phyloP scores from a whole-genome alignment of 2,329 filamentous ascomycete species.

The Lachnellula subtilissima region DNA sequence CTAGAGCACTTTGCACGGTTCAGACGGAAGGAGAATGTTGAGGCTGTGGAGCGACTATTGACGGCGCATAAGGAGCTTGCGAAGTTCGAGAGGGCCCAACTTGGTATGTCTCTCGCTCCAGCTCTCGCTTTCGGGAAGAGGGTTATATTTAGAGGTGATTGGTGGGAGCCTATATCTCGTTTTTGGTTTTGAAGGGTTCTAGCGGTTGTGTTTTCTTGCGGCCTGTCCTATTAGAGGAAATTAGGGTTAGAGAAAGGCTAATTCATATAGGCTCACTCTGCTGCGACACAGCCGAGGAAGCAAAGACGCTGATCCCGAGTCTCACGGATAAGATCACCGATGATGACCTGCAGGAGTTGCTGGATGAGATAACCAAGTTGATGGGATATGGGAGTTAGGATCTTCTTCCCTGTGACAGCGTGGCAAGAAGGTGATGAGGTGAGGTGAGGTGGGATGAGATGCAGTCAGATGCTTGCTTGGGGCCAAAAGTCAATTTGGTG shows the following conservation, averaged over 20 bases:
- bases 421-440: not conserved
- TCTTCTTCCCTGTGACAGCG: not conserved
- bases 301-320: slow-evolving; percentile 90
- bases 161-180: not conserved
- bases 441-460: not conserved
- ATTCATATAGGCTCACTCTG: slow-evolving; percentile 71
- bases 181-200: not conserved
- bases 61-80: slow-evolving; percentile 75
- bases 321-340: slow-evolving; percentile 86
- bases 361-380: slow-evolving; percentile 87
- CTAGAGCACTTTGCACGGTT: slow-evolving; percentile 93
- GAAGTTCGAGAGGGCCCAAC: slow-evolving; percentile 88
- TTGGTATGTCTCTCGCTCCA: slow-evolving; percentile 54
- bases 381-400: slow-evolving; percentile 29
- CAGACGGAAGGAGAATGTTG: slow-evolving; percentile 90
- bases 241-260: not conserved
- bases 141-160: not conserved
- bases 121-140: not conserved
- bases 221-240: too few species aligned
- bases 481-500: not conserved
- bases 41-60: slow-evolving; percentile 85
- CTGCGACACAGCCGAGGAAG: slow-evolving; percentile 89
- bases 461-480: not conserved
- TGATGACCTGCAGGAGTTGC: slow-evolving; percentile 77
- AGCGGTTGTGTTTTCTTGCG: too few species aligned